These are phyloP conservation scores for Collybia sordida DNA, from an alignment of 768 basidiomycete genomes.

Conservation along the genomic window DNA sequence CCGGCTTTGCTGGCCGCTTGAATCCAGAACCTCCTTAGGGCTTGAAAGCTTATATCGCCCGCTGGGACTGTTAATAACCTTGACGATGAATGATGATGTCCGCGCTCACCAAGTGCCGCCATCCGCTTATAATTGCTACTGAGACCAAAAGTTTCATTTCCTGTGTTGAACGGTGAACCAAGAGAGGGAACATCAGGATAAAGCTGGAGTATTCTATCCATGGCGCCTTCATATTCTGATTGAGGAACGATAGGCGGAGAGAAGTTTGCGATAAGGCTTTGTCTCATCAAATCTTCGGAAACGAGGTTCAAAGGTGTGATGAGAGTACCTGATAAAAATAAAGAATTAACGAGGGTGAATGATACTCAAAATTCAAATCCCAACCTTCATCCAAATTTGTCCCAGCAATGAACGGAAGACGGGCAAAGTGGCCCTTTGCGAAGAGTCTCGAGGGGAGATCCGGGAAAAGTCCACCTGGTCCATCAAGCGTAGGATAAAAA, in stretches of 20 bases:
- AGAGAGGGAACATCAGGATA: conserved; percentile 42
- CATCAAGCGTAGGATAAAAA: conserved; percentile 41
- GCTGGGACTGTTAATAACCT: conserved; percentile 3
- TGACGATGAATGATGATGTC: neutral
- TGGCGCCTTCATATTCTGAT: conserved; percentile 11
- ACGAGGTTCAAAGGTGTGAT: conserved; percentile 21
- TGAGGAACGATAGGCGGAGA: conserved; percentile 23
- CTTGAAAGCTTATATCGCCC: conserved; percentile 35
- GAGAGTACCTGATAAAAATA: conserved; percentile 26
- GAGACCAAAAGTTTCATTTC: conserved; percentile 44
- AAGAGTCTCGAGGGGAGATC: conserved; percentile 35
- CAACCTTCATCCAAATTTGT: conserved; percentile 46
- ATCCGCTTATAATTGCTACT: conserved; percentile 35
- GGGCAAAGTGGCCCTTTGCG: conserved; percentile 30
- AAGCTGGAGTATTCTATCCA: conserved; percentile 27
- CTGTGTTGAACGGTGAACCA: conserved; percentile 45
- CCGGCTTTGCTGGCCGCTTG: conserved; percentile 29
- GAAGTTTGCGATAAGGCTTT: conserved; percentile 18
- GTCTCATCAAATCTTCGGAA: conserved; percentile 21
- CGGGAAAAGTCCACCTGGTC: conserved; percentile 34
- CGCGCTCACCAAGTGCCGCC: conserved; percentile 23
- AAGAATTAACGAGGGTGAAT: neutral
- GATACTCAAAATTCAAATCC: neutral
- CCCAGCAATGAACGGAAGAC: conserved; percentile 44
- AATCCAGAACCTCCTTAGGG: conserved; percentile 31